phyloP scores from a whole-genome alignment of 441 rosid genomes.

The Codiaeum variegatum region DNA sequence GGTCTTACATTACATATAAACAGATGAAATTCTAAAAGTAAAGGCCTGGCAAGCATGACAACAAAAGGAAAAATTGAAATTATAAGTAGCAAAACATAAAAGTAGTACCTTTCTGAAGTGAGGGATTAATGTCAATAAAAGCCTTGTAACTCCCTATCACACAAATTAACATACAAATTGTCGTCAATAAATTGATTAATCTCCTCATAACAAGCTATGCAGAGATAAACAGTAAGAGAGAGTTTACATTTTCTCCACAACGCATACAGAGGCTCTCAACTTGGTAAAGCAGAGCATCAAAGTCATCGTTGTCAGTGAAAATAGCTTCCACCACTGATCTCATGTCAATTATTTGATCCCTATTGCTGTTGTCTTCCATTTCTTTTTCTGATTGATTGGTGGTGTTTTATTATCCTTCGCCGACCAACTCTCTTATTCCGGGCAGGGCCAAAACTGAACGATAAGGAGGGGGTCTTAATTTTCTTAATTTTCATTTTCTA shows the following conservation, averaged over 20 bases:
- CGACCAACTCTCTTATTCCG: neutral
- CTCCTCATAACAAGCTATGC: neutral
- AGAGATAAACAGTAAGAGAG: too few species aligned
- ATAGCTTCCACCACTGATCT: slow-evolving; percentile 85
- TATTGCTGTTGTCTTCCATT: slow-evolving; percentile 17
- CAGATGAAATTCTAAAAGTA: too few species aligned
- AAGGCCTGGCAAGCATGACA: neutral
- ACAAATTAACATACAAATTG: too few species aligned
- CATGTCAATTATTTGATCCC: slow-evolving; percentile 53
- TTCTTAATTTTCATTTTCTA: too few species aligned
- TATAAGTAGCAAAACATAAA: neutral
- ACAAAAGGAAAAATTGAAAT: neutral
- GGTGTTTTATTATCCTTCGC: neutral
- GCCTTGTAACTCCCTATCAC: slow-evolving; percentile 64
- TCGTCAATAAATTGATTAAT: neutral
- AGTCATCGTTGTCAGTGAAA: slow-evolving; percentile 37
- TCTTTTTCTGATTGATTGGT: neutral
- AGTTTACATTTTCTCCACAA: slow-evolving; percentile 65
- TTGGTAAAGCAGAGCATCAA: slow-evolving; percentile 56
- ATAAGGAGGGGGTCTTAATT: neutral
- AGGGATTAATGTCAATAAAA: slow-evolving; percentile 78
- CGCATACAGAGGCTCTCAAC: slow-evolving; percentile 98
- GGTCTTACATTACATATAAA: too few species aligned
- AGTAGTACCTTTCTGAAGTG: slow-evolving; percentile 74
- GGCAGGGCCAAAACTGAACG: too few species aligned